Percentiles rank a stretch among this genome's conserved stretches.
Conservation (phyloP, 2,329 filamentous ascomycete species). For the Sporothrix phasma region DNA sequence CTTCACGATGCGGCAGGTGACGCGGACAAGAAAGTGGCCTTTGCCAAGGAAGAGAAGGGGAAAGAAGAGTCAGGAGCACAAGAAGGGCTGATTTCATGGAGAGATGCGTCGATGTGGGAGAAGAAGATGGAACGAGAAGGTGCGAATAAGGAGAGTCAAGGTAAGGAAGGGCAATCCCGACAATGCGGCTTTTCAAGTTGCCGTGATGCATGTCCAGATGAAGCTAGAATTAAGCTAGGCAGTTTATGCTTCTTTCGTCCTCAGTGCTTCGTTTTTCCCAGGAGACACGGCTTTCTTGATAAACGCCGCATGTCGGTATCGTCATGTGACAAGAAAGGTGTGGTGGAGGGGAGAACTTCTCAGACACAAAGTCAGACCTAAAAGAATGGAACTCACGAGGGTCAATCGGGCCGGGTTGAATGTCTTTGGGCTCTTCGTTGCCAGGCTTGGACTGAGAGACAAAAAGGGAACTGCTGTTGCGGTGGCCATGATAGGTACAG, state of each 20-base stretch:
- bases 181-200: not conserved
- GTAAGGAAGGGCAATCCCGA: not conserved
- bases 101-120: not conserved
- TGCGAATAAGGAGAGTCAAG: too few relatives aligned
- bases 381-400: slow-evolving; percentile 4
- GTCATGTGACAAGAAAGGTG: not conserved
- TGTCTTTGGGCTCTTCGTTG: not conserved
- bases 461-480: not conserved
- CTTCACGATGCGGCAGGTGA: not conserved
- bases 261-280: not conserved
- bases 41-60: not conserved
- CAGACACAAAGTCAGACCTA: too few relatives aligned
- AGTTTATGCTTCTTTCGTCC: not conserved
- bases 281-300: not conserved
- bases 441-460: not conserved
- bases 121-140: not conserved
- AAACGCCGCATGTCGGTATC: not conserved
- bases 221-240: not conserved
- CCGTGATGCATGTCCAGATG: not conserved
- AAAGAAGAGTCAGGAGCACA: not conserved
- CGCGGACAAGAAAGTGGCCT: not conserved
- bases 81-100: not conserved
- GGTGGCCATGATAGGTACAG: not conserved
- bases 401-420: slow-evolving; percentile 6
- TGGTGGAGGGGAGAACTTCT: too few relatives aligned